phyloP scores from a whole-genome alignment of 495 filamentous ascomycete genomes.

The Penicillium canescens region DNA sequence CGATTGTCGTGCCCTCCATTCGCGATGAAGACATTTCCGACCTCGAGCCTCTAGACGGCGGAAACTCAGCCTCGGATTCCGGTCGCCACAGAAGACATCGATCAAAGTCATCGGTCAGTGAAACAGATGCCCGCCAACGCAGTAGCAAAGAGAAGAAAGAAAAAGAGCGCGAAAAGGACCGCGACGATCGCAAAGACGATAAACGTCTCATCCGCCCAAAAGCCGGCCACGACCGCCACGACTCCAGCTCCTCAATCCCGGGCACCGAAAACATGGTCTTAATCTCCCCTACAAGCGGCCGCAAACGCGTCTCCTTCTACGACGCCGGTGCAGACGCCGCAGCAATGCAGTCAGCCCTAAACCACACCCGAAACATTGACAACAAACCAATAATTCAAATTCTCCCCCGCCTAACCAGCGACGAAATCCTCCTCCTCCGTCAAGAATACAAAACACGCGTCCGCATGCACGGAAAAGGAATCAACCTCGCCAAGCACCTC shows the following conservation, averaged over 20 bases:
- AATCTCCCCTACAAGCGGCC: conserved; percentile 29
- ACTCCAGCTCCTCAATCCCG: conserved; percentile 22
- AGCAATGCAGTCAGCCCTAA: conserved; percentile 73
- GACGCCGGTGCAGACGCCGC: conserved; percentile 78
- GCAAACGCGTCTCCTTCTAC: conserved; percentile 63
- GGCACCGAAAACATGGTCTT: conserved; percentile 27
- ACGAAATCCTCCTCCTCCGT: conserved; percentile 81
- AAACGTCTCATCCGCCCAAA: conserved; percentile 31
- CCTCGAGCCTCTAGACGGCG: conserved; percentile 42
- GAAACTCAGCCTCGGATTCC: conserved; percentile 32
- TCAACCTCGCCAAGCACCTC: conserved; percentile 96
- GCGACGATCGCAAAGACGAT: conserved; percentile 31
- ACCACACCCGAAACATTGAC: conserved; percentile 63
- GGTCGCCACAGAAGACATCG: conserved; percentile 32
- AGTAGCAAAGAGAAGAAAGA: conserved; percentile 18
- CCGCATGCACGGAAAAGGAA: conserved; percentile 76
- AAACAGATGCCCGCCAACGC: conserved; percentile 18
- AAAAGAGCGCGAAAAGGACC: conserved; percentile 17
- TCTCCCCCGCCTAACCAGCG: conserved; percentile 77
- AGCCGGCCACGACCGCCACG: conserved; percentile 26
- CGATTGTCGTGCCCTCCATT: conserved; percentile 49
- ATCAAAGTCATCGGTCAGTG: conserved; percentile 26
- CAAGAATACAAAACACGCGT: conserved; percentile 87
- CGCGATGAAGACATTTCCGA: conserved; percentile 54
- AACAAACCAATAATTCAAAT: conserved; percentile 75